phyloP scores from a whole-genome alignment of 2,329 filamentous ascomycete species.

The Lachnellula cervina region DNA sequence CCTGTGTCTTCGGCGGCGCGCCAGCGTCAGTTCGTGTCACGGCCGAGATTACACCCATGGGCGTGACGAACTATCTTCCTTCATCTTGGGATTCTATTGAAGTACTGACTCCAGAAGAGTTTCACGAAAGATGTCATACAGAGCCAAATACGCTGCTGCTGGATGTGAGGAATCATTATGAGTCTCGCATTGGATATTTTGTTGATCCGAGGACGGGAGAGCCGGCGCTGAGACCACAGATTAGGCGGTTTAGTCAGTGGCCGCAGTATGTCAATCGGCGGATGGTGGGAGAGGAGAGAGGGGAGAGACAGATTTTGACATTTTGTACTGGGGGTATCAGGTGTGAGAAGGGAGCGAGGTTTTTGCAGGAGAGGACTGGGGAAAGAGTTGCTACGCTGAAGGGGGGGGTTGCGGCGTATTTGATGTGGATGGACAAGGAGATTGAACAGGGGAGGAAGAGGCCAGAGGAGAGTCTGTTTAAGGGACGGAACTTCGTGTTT shows the following conservation, averaged over 20 bases:
- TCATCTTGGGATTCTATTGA: slow-evolving; percentile 26
- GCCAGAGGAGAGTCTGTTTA: slow-evolving; percentile 27
- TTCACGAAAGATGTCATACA: slow-evolving; percentile 24
- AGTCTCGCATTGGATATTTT: slow-evolving; percentile 33
- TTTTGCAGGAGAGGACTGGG: slow-evolving; percentile 26
- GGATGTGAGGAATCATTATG: slow-evolving; percentile 33
- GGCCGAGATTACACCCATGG: slow-evolving; percentile 31
- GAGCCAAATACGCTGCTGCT: slow-evolving; percentile 22
- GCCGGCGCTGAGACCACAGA: slow-evolving; percentile 26
- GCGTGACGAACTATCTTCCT: slow-evolving; percentile 29
- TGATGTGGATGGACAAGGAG: slow-evolving; percentile 32
- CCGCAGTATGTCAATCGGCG: slow-evolving; percentile 29
- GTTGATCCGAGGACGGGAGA: slow-evolving; percentile 24
- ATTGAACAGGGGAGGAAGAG: slow-evolving; percentile 24
- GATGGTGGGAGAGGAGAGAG: slow-evolving; percentile 5
- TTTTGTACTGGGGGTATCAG: slow-evolving; percentile 33
- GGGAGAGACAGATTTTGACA: slow-evolving; percentile 25
- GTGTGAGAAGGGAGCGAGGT: slow-evolving; percentile 32
- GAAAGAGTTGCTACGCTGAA: slow-evolving; percentile 28
- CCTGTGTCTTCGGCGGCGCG: slow-evolving; percentile 27
- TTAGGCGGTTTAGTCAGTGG: slow-evolving; percentile 32
- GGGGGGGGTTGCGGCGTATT: slow-evolving; percentile 31
- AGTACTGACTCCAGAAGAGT: slow-evolving; percentile 24
- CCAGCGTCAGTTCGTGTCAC: slow-evolving; percentile 22
- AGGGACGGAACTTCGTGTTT: slow-evolving; percentile 32